These are phyloP conservation scores for Cylindrotheca closterium DNA, from an alignment of 108 stramenopile genomes.

Conservation along the genomic window DNA sequence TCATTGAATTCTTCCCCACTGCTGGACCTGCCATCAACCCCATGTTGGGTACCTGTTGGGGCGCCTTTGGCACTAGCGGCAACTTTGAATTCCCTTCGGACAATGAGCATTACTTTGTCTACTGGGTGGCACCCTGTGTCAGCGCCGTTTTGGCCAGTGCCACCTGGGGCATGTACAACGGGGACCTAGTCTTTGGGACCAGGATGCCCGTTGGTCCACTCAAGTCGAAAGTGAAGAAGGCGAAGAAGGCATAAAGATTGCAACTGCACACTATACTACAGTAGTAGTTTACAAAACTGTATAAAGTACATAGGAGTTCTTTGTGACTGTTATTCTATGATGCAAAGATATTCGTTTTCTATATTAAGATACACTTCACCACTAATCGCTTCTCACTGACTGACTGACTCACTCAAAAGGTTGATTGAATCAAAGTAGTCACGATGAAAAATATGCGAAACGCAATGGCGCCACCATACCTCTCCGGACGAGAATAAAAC, in stretches of 20 bases:
- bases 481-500: too few relatives aligned
- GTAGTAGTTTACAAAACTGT: too few relatives aligned
- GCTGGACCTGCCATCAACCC: conserved; percentile 92
- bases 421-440: too few relatives aligned
- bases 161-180: conserved; percentile 74
- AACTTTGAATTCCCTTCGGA: conserved; percentile 57
- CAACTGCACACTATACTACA: too few relatives aligned
- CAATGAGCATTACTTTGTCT: conserved; percentile 77
- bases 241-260: conserved; percentile 22
- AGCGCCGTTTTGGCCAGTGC: conserved; percentile 66
- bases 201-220: conserved; percentile 72
- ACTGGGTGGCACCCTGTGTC: conserved; percentile 74
- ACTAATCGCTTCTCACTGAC: too few relatives aligned
- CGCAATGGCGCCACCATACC: too few relatives aligned
- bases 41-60: conserved; percentile 84
- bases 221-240: conserved; percentile 31
- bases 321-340: not conserved
- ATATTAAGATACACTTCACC: too few relatives aligned
- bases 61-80: conserved; percentile 60
- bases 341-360: not conserved
- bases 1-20: conserved; percentile 80
- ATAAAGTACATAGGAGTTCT: too few relatives aligned
- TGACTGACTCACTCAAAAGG: too few relatives aligned
- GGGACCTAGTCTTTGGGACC: conserved; percentile 67
- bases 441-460: too few relatives aligned